A percentile compares a stretch with the other conserved stretches of the same genome.
These are phyloP conservation scores for Aspergillus novofumigatus DNA, from an alignment of 2,329 filamentous ascomycete species.

Conservation along the genomic window DNA sequence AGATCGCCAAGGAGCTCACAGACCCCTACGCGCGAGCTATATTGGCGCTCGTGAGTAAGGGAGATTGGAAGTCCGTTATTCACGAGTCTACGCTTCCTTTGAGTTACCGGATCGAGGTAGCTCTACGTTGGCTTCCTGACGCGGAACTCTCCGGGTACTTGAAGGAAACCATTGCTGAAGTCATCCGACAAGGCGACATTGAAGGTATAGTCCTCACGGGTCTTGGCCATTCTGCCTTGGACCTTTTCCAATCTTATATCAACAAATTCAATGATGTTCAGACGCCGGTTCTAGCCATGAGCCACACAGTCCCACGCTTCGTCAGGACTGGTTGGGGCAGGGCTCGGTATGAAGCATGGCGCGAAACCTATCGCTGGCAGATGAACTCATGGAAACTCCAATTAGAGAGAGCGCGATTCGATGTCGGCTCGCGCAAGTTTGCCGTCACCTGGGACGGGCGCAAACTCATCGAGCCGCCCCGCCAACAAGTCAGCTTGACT, in stretches of 20 bases:
- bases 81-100: conserved; percentile 56
- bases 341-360: conserved; percentile 55
- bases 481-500: conserved; percentile 53
- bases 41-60: conserved; percentile 56
- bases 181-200: conserved; percentile 53
- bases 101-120: conserved; percentile 58
- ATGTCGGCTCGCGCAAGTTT: conserved; percentile 53
- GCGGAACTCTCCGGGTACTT: conserved; percentile 50
- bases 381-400: conserved; percentile 61
- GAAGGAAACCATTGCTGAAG: conserved; percentile 48
- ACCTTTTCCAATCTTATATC: conserved; percentile 59
- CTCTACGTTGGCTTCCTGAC: conserved; percentile 50
- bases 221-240: conserved; percentile 53
- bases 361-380: conserved; percentile 56
- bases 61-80: conserved; percentile 57
- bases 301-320: conserved; percentile 56
- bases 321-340: conserved; percentile 51
- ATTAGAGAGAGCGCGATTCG: conserved; percentile 56
- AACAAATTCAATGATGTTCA: conserved; percentile 58
- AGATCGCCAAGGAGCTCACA: conserved; percentile 58
- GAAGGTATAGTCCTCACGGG: conserved; percentile 61
- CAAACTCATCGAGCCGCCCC: conserved; percentile 46
- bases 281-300: conserved; percentile 58
- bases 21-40: conserved; percentile 61
- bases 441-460: conserved; percentile 49